These are phyloP conservation scores for Favolaschia claudopus DNA, from an alignment of 768 basidiomycete species.

Conservation along the genomic window DNA sequence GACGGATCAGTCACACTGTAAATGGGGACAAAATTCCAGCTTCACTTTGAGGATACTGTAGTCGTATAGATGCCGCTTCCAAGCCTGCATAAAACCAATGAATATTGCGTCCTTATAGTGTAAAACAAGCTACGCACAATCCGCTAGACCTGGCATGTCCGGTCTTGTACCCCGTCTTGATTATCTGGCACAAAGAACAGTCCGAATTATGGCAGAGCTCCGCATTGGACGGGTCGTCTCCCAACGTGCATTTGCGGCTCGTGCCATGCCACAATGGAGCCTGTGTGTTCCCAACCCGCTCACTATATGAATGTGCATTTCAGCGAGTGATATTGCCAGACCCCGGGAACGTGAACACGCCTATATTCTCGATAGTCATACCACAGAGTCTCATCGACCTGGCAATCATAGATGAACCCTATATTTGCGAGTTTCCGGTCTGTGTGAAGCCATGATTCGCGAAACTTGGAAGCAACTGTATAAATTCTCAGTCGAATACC, in stretches of 20 bases:
- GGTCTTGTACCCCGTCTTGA: background rate
- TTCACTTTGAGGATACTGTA: background rate
- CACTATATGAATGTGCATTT: background rate
- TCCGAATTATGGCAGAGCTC: slow-evolving; percentile 1
- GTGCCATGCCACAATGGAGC: background rate
- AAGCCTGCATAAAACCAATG: no score
- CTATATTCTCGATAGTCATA: background rate
- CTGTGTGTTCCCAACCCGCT: background rate
- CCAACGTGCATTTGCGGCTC: slow-evolving; percentile 2
- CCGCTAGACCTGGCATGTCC: background rate
- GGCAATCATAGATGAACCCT: background rate
- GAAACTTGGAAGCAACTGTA: background rate
- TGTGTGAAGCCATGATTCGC: background rate
- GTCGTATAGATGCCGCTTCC: background rate
- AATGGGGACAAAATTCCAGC: background rate
- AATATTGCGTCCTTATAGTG: no score
- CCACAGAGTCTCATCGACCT: background rate
- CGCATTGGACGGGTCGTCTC: background rate
- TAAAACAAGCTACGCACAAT: background rate
- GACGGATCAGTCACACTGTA: background rate
- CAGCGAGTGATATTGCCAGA: background rate
- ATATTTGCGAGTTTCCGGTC: background rate
- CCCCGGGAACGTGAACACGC: background rate
- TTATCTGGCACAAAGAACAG: no score
- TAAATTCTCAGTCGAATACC: no score